Percentiles rank a stretch among this genome's conserved stretches.
These are phyloP conservation scores for Populus tremula DNA, from an alignment of 345 rosid species.

Conservation along the genomic window DNA sequence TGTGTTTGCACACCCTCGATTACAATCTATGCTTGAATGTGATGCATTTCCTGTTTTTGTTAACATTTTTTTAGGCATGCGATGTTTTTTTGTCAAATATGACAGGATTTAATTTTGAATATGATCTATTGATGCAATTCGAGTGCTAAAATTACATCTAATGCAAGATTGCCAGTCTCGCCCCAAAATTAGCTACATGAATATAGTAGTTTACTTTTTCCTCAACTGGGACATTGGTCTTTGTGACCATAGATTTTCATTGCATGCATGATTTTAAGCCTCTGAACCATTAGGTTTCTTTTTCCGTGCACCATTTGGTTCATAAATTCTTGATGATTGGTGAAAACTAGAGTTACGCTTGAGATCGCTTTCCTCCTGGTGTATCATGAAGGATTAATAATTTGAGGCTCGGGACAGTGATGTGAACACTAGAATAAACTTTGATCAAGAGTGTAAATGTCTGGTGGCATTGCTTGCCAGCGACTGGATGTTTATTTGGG, in stretches of 20 bases:
- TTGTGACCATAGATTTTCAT: not conserved
- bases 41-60: too few species aligned
- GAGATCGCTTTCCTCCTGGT: not conserved
- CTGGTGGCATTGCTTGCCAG: not conserved
- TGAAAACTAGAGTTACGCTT: not conserved
- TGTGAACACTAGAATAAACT: not conserved
- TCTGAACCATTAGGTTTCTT: not conserved
- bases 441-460: not conserved
- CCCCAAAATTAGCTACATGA: not conserved
- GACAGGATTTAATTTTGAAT: too few species aligned
- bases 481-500: not conserved
- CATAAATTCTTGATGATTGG: not conserved
- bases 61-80: too few species aligned
- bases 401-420: not conserved
- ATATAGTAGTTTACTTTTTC: not conserved
- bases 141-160: too few species aligned
- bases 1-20: too few species aligned
- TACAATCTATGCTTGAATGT: too few species aligned
- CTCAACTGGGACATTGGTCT: too few species aligned
- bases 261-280: not conserved
- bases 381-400: not conserved
- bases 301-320: not conserved
- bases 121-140: too few species aligned
- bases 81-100: too few species aligned
- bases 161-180: too few species aligned